These are phyloP conservation scores for Triticum urartu DNA, from an alignment of 176 grass and related monocot species.

Conservation along the genomic window DNA sequence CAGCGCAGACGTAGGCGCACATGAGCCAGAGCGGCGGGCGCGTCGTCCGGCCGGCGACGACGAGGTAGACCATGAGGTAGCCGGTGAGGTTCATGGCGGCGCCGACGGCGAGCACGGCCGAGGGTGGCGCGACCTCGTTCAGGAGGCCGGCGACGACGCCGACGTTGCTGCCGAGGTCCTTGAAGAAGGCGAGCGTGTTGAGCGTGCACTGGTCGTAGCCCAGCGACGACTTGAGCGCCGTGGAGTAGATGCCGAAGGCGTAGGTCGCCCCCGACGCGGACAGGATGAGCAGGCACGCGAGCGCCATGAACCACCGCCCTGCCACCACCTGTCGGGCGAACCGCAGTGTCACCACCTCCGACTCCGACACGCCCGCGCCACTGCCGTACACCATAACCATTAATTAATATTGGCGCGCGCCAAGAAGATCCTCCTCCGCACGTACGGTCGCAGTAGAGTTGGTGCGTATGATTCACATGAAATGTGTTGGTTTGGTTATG, in stretches of 20 bases:
- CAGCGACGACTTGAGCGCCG: slow-evolving; percentile 39
- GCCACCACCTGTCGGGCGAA: slow-evolving; percentile 28
- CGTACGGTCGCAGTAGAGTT: too few species aligned
- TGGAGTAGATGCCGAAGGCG: slow-evolving; percentile 50
- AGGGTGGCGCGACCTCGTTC: slow-evolving; percentile 50
- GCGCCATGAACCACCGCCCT: slow-evolving; percentile 42
- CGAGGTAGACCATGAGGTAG: slow-evolving; percentile 77
- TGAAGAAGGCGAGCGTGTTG: slow-evolving; percentile 62
- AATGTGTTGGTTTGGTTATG: too few species aligned
- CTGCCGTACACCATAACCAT: too few species aligned
- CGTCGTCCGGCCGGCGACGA: slow-evolving; percentile 39
- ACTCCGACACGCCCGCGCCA: background rate
- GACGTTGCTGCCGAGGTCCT: slow-evolving; percentile 64
- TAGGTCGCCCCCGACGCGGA: slow-evolving; percentile 39
- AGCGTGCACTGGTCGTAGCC: slow-evolving; percentile 60
- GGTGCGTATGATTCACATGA: too few species aligned
- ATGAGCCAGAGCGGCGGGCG: slow-evolving; percentile 45
- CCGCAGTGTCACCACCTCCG: background rate
- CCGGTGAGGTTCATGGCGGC: slow-evolving; percentile 56
- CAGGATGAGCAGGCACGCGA: slow-evolving; percentile 35
- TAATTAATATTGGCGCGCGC: too few species aligned
- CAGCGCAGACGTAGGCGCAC: slow-evolving; percentile 60
- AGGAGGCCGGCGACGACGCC: slow-evolving; percentile 55
- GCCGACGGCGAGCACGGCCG: slow-evolving; percentile 50
- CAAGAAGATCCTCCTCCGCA: too few species aligned